These are phyloP conservation scores for Boletus rubescentipes DNA, from an alignment of 768 basidiomycete species.

Conservation along the genomic window DNA sequence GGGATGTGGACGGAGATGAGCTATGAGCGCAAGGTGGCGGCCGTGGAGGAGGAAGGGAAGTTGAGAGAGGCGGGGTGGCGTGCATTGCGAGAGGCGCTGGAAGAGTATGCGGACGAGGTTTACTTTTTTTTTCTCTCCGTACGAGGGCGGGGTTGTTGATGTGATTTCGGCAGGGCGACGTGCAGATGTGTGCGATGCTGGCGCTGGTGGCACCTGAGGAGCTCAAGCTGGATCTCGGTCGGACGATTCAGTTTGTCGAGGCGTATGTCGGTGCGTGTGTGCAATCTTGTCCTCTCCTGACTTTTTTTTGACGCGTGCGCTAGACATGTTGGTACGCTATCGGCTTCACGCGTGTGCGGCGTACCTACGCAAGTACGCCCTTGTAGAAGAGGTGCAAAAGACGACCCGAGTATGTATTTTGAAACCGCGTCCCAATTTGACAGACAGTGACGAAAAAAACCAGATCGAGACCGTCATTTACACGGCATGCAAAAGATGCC, in stretches of 20 bases:
- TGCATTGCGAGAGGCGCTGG: constrained; percentile 53
- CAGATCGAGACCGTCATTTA: constrained; percentile 75
- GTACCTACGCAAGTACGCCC: constrained; percentile 68
- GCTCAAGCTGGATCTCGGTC: constrained; percentile 44
- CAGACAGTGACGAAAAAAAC: background rate
- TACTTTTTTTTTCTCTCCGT: background rate
- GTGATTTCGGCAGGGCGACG: constrained; percentile 56
- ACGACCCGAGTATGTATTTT: constrained; percentile 48
- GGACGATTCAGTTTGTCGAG: constrained; percentile 58
- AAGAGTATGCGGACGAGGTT: constrained; percentile 61
- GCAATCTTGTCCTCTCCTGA: background rate
- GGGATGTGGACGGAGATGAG: constrained; percentile 30
- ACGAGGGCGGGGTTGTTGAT: background rate
- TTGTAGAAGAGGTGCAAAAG: constrained; percentile 49
- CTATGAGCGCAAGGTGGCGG: constrained; percentile 15
- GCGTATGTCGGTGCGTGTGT: constrained; percentile 64
- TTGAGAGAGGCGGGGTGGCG: constrained; percentile 57
- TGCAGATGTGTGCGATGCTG: constrained; percentile 79
- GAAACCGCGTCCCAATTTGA: background rate
- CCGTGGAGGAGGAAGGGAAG: constrained; percentile 49
- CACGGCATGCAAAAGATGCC: constrained; percentile 66
- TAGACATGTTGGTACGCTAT: constrained; percentile 64
- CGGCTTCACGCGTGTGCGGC: constrained; percentile 67
- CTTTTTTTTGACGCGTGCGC: background rate
- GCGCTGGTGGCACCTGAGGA: constrained; percentile 60